Conservation (phyloP, 2,329 filamentous ascomycete species). For the Thelonectria olida region DNA sequence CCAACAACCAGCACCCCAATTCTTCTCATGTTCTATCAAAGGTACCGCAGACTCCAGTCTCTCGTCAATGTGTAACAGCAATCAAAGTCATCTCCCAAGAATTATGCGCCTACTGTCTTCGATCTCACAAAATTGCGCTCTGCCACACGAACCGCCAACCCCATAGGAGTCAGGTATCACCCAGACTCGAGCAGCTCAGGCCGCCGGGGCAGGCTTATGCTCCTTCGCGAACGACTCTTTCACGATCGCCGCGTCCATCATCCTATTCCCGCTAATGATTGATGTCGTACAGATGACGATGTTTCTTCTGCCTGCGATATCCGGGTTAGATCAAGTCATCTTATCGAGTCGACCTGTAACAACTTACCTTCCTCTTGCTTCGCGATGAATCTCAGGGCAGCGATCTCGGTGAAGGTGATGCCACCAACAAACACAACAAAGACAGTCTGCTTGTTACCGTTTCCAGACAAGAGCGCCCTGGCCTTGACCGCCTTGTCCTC, state of each 20-base stretch:
- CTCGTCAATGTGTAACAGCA: background rate
- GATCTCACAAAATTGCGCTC: constrained; percentile 12
- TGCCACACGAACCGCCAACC: constrained; percentile 17
- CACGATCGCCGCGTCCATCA: constrained; percentile 88
- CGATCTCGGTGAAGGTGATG: constrained; percentile 95
- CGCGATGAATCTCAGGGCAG: constrained; percentile 89
- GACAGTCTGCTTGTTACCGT: constrained; percentile 81
- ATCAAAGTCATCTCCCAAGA: background rate
- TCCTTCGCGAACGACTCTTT: constrained; percentile 68
- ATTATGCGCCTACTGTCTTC: background rate
- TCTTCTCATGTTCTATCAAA: constrained; percentile 8
- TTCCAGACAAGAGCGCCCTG: constrained; percentile 82
- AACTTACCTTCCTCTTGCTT: constrained; percentile 77
- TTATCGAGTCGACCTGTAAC: background rate
- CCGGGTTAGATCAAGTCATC: constrained; percentile 21
- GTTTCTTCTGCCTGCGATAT: constrained; percentile 71
- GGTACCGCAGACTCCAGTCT: background rate
- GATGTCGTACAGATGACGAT: constrained; percentile 94
- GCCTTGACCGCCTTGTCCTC: constrained; percentile 93
- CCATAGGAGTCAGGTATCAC: constrained; percentile 27
- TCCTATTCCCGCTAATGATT: constrained; percentile 86
- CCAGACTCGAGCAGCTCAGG: constrained; percentile 26
- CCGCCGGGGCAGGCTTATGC: constrained; percentile 28
- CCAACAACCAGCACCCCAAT: constrained; percentile 10
- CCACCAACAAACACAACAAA: constrained; percentile 99